Base-by-base conservation (phyloP, 1,284 basidiomycete species). In the Fomes fomentarius region DNA sequence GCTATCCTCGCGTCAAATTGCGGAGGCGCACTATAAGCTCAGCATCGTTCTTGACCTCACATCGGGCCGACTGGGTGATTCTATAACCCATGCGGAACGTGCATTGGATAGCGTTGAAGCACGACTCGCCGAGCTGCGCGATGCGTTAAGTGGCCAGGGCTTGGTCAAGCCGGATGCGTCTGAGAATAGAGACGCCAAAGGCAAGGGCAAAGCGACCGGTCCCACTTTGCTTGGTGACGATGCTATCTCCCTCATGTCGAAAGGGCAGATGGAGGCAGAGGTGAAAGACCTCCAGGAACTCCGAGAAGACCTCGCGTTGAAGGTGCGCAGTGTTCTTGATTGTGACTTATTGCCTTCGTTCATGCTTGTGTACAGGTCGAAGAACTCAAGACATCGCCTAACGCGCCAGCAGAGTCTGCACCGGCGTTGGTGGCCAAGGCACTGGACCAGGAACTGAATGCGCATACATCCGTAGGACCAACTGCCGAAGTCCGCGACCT, bases 41-140 rank as follows among this genome's bases (percentile, higher is more conserved):
- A 91, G 89, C 64, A 92, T 94, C 63, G 93, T 91, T 7, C 84
- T 94, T 34, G 94, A 96, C 70, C 81, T 95, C 41, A 91, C 90
- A 0, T 83, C 91, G 0, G 89, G 90, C 3, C 81, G 87, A 9
- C 81, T 94, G 2, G 76, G 84, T n/a, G 89, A 91, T 47, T 87
- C 93, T 0, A 89, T 96, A 37, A 63, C 71, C 14, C 92, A 96
- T 56, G 91, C 90, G 2, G 84, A 91, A 69, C 81, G 82, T 50
- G 93, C 93, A 0, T 73, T 93, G 8, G 81, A 83, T 57, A 92
- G 90, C 55, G 87, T 95, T 10, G 77, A 88, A 64, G 76, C 77
- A 38, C 81, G 93, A 17, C 74, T 91, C 19, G 77, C 74, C 3
- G 87, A 91, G 61, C 76, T 95, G 10, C 74, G 79, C 21, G 76